Base-by-base conservation (phyloP, 2,329 filamentous ascomycete genomes). In the Zelopaecilomyces penicillatus region DNA sequence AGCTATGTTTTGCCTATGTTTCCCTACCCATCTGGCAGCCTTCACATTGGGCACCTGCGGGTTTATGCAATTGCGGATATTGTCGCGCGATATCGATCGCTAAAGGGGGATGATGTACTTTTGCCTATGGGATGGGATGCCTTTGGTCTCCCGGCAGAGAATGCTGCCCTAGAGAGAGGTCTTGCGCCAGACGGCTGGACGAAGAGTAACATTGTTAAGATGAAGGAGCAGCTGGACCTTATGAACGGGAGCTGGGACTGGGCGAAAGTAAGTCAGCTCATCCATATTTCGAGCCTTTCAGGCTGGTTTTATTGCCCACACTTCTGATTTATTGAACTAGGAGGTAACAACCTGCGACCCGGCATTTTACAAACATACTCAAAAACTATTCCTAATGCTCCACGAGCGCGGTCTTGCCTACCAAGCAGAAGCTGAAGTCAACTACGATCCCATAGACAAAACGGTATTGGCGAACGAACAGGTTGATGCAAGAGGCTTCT, bases 91-190 rank as follows among this genome's bases (percentile, higher is more conserved):
- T 94, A 83, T 59, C 79, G 82, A 55, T 76, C 75, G 28, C 80
- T 95, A 67, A 80, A 82, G 53, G 88, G 88, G 11, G 73, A 80
- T 53, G 67, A 85, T 44, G 87, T 94, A 30, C 65, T 94, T 43
- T 78, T 95, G 51, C 87, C 89, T n/a, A 95, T 95, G 76, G 89
- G 89, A 8, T 95, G 89, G 88, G 89, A 95, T 70, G 86, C 87
- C 5, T 95, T 95, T 66, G 89, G 89, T 2, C 69, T 95, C 45
- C 89, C 89, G 8, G 89, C 89, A 37, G 89, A 95, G 64, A 95
- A 95, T 66, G 89, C 89, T 12, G 89, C 89, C 6, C 85, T 94
- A 46, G 87, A 94, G 65, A 73, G 84, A 50, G 86, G 87, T 9
- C 74, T 91, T 48, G 78, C 86, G 57, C 88, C 89, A 2, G 83